Evolutionary conservation across 2,329 filamentous ascomycete species (phyloP).

Genomic region (Monilinia aucupariae): DNA sequence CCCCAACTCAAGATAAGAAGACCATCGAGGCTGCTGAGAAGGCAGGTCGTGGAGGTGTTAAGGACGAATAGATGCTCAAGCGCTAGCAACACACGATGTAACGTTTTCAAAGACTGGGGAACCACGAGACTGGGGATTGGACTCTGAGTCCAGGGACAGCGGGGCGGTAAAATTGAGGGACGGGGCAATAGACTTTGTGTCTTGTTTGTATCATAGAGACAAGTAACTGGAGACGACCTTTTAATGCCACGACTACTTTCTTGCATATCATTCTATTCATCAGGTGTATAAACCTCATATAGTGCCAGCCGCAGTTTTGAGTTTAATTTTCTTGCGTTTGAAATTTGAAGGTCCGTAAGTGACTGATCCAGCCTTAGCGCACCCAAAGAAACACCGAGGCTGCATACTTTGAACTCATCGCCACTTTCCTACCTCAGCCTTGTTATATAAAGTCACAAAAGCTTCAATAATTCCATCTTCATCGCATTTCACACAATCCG

Average conservation of each 20-base stretch:
- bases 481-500: background rate
- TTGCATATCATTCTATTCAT: background rate
- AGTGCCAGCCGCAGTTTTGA: background rate
- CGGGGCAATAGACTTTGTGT: background rate
- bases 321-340: background rate
- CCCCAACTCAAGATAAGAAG: conserved; percentile 85
- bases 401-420: conserved; percentile 5
- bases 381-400: conserved; percentile 1
- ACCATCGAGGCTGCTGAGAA: conserved; percentile 75
- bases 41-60: conserved; percentile 63
- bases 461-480: background rate
- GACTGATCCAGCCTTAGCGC: conserved; percentile 3
- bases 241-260: conserved; percentile 4
- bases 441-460: background rate
- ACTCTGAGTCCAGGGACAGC: background rate
- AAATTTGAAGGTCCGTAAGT: background rate
- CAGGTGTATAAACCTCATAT: background rate
- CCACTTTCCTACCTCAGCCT: conserved; percentile 14
- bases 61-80: conserved; percentile 54
- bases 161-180: conserved; percentile 1
- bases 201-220: conserved; percentile 16
- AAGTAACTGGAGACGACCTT: background rate
- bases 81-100: background rate
- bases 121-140: background rate
- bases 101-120: conserved; percentile 2